Evolutionary conservation across 225 moss, liverwort and hornwort genomes (phyloP), one percentile per base, ranked within the genome.

Genomic region (Bryoerythrophyllum caledonicum): DNA sequence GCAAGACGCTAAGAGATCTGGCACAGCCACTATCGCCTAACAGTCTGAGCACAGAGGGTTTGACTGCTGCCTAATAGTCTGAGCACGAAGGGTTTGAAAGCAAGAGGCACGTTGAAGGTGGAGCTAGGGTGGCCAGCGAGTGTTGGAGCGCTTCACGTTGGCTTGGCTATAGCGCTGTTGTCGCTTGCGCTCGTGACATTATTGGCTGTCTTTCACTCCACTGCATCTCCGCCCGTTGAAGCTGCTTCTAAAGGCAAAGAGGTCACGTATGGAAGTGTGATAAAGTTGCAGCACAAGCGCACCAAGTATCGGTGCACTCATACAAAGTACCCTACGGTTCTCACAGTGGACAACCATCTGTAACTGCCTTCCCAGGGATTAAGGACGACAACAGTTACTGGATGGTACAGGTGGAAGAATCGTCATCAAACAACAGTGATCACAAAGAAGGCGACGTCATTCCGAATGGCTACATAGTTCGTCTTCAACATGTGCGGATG

Each of bases 271-370:
- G 95, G 99, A 60, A 99, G 99, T 81, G 86, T 92, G 77, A 93
- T 99, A 73, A 99, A 99, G 84, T 86, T 99, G 60, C 86, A 90
- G 81, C 99, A 99, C 51, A 93, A 99, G 40, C 91, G 88, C 70
- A 91, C 89, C 62, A 99, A 91, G 80, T 95, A 75, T 74, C 91
- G 99, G 38, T 99, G 72, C 99, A 99, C 78, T 99, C 99, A 6
- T 95, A 99, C 63, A 95, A 99, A 73, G 99, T 99, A 2, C 99
- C 99, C 6, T 99, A 99, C 60, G 99, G 99, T 56, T 90, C 99
- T 70, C 95, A 95, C 65, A 99, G 99, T 61, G 99, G 99, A 24
- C 99, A 99, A 63, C 99, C 95, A 72, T 99, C 99, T 76, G 99
- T 99, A 72, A 95, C 99, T 70, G 85, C 90, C 54, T 99, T 95